Evolutionary conservation across 495 filamentous ascomycete genomes (phyloP).

Genomic region (Achaetomiella virescens): DNA sequence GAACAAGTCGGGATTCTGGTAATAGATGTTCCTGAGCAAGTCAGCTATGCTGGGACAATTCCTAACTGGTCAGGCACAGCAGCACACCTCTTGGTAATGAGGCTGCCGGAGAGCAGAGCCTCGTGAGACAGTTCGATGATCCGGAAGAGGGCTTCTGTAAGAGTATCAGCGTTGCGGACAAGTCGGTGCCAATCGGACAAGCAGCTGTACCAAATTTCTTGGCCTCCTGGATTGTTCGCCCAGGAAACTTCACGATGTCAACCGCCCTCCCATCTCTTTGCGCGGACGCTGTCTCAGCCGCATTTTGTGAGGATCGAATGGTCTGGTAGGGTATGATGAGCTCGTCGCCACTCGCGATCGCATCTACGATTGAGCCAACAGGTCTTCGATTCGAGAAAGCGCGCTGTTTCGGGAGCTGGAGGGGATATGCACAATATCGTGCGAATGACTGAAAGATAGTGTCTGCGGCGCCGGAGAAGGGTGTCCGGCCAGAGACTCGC

Average conservation of each 20-base stretch:
- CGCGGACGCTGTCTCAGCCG: not conserved
- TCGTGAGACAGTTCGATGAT: slow-evolving; percentile 67
- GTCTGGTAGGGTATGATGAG: slow-evolving; percentile 41
- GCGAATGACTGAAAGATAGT: not conserved
- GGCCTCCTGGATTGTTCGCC: slow-evolving; percentile 30
- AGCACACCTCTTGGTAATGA: slow-evolving; percentile 72
- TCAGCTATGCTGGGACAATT: not conserved
- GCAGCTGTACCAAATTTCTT: slow-evolving; percentile 36
- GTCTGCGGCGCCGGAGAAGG: not conserved
- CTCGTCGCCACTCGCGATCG: slow-evolving; percentile 34
- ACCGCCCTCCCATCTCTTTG: slow-evolving; percentile 8
- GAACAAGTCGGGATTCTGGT: slow-evolving; percentile 77
- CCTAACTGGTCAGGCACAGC: not conserved
- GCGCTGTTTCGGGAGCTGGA: slow-evolving; percentile 22
- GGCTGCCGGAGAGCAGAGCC: slow-evolving; percentile 51
- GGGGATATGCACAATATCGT: slow-evolving; percentile 12
- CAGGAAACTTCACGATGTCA: slow-evolving; percentile 32
- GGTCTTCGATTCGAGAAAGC: slow-evolving; percentile 46
- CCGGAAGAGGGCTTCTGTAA: slow-evolving; percentile 47
- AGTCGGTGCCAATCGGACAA: no score
- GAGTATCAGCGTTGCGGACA: not conserved
- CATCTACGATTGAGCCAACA: slow-evolving; percentile 47
- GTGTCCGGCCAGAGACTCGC: not conserved
- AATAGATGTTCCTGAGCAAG: slow-evolving; percentile 76
- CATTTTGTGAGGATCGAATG: not conserved